A percentile compares a stretch with the other conserved stretches of the same genome.
Conservation (phyloP, 1,284 basidiomycete species). For the Moesziomyces sp. region DNA sequence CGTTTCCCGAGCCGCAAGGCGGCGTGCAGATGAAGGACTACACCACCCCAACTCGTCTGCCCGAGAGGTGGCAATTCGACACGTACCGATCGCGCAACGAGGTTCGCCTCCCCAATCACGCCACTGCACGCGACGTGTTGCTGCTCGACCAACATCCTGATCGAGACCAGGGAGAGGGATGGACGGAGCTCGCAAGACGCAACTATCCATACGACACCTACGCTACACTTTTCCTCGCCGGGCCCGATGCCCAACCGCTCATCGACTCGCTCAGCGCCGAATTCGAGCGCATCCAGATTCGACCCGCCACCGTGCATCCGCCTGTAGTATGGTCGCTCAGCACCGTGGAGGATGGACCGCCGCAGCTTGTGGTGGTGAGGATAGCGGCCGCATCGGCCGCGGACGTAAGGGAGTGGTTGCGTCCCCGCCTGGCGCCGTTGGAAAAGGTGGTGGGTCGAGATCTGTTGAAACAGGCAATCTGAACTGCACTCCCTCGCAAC, state of each 20-base stretch:
- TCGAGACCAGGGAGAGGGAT: not conserved
- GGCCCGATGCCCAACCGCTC: constrained; percentile 72
- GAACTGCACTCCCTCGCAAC: too few species aligned
- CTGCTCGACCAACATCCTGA: constrained; percentile 74
- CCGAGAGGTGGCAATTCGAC: constrained; percentile 89
- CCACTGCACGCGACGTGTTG: constrained; percentile 80
- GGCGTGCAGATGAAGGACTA: constrained; percentile 5
- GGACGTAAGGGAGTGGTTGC: constrained; percentile 77
- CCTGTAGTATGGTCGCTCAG: constrained; percentile 84
- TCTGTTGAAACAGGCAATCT: constrained; percentile 52
- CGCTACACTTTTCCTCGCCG: constrained; percentile 81
- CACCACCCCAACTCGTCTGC: constrained; percentile 52
- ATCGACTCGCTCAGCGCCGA: constrained; percentile 71
- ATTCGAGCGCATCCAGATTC: constrained; percentile 74
- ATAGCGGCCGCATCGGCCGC: constrained; percentile 80
- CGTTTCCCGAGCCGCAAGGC: not conserved
- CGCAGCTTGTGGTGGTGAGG: constrained; percentile 74
- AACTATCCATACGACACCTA: constrained; percentile 84
- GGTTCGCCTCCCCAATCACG: constrained; percentile 75
- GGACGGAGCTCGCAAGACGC: constrained; percentile 72
- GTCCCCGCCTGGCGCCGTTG: constrained; percentile 72
- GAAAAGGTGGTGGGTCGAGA: constrained; percentile 67
- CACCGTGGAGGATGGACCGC: constrained; percentile 48
- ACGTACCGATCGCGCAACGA: constrained; percentile 88
- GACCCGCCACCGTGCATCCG: constrained; percentile 72